Evolutionary conservation across 345 rosid genomes (phyloP), one percentile per base, ranked within the genome.

Genomic region (Rhodamnia argentea): DNA sequence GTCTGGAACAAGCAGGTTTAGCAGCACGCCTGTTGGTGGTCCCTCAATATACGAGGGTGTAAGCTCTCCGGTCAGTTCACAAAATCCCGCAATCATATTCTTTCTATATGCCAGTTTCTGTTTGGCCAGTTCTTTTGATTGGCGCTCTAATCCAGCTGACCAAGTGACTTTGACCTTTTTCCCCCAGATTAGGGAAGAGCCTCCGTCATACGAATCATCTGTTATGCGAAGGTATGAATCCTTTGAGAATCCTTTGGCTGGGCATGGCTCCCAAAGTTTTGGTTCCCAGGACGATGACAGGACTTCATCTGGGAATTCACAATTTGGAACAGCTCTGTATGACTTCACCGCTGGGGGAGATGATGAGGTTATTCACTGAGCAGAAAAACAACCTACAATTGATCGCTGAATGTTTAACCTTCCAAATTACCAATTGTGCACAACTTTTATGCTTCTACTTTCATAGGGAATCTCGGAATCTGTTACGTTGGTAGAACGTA

Each of bases 341-440:
- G 99, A 97, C 91, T 97, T 97, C 90, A 95, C 93, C 40, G 99
- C 99, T 20, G 99, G 99, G 84, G 99, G 99, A 92, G 99, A 97
- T 88, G 99, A 97, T 87, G 99, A 97, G 94, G 99, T 97, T 89
- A 86, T 83, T 57, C 82, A 53, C 78, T 70, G 22, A 60, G 54
- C 37, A 84, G 44, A 44, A 57, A 70, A 18, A 70, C 40, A 37
- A 18, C 13, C 29, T 40, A 5, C 81, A 18, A 37, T 70, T 37
- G 47, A 70, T 70, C 20, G 20, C 47, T 37, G 47, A 70, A 70
- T 70, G 81, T 20, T 37, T 20, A 20, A 70, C 42, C 47, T 70
- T 70, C 81, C 81, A 70, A 37, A 70, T 37, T 37, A 37, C 24
- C 47, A 37, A 32, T 70, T 18, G 47, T 37, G 81, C 47, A 70